These are phyloP conservation scores for Dianthus caryophyllus DNA, from an alignment of 148 eudicot species.

Conservation along the genomic window DNA sequence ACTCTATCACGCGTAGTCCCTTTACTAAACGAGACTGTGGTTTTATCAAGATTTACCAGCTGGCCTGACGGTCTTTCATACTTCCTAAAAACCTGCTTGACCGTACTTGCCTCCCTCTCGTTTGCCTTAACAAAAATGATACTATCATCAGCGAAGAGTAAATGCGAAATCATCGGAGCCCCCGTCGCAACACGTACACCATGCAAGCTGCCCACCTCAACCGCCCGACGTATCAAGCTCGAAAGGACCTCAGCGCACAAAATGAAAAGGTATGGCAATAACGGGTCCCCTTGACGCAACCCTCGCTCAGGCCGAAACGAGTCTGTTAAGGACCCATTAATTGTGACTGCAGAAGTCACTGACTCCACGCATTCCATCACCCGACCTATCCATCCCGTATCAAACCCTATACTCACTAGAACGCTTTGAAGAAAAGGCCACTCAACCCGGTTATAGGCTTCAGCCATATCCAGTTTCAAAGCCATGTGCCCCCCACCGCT, in stretches of 20 bases:
- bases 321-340: not conserved
- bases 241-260: not conserved
- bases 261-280: not conserved
- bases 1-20: not conserved
- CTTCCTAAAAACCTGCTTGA: not conserved
- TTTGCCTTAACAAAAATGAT: not conserved
- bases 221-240: not conserved
- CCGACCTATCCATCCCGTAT: not conserved
- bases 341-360: not conserved
- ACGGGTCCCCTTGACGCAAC: too few relatives aligned
- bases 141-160: too few relatives aligned
- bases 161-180: too few relatives aligned
- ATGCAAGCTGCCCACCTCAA: accelerated
- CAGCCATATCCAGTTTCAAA: slow-evolving; percentile 3
- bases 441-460: not conserved
- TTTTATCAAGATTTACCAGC: not conserved
- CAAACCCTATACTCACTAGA: not conserved
- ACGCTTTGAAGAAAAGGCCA: not conserved
- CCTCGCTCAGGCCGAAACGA: not conserved
- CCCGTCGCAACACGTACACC: not conserved
- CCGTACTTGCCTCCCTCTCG: not conserved
- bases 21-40: not conserved
- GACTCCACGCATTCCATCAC: not conserved
- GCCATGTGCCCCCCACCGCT: too few relatives aligned
- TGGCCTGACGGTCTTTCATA: not conserved